phyloP scores from a whole-genome alignment of 805 yeast genomes.

The Spathaspora girioi region DNA sequence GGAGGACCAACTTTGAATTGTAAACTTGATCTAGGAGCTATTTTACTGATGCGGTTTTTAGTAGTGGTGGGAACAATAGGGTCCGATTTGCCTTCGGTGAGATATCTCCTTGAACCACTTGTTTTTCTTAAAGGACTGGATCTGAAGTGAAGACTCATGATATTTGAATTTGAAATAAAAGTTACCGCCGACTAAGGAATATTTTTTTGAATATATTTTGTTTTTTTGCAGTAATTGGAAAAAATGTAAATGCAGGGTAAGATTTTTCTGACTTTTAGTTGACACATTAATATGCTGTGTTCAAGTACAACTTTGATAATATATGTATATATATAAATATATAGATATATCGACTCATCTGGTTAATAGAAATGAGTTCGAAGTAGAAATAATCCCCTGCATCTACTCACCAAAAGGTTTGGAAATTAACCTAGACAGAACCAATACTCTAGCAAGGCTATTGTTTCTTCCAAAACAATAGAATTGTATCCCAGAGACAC shows the following conservation, averaged over 20 bases:
- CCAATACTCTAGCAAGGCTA: too few relatives aligned
- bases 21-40: slow-evolving; percentile 64
- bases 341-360: too few relatives aligned
- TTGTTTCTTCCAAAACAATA: too few relatives aligned
- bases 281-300: too few relatives aligned
- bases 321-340: too few relatives aligned
- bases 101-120: neutral
- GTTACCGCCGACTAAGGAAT: slow-evolving; percentile 2
- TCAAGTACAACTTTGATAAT: too few relatives aligned
- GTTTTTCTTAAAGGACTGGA: neutral
- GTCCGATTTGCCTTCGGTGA: slow-evolving; percentile 1
- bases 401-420: too few relatives aligned
- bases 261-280: neutral
- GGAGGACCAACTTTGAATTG: slow-evolving; percentile 69
- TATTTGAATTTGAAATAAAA: neutral
- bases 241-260: neutral
- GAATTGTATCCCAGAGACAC: too few relatives aligned
- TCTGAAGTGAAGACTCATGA: neutral
- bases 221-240: slow-evolving; percentile 1
- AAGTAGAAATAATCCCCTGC: too few relatives aligned
- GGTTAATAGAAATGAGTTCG: too few relatives aligned
- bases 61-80: neutral
- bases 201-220: neutral
- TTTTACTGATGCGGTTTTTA: slow-evolving; percentile 17
- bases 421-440: too few relatives aligned